phyloP scores from a whole-genome alignment of 2,329 filamentous ascomycete species.

The Catunica adiposa region DNA sequence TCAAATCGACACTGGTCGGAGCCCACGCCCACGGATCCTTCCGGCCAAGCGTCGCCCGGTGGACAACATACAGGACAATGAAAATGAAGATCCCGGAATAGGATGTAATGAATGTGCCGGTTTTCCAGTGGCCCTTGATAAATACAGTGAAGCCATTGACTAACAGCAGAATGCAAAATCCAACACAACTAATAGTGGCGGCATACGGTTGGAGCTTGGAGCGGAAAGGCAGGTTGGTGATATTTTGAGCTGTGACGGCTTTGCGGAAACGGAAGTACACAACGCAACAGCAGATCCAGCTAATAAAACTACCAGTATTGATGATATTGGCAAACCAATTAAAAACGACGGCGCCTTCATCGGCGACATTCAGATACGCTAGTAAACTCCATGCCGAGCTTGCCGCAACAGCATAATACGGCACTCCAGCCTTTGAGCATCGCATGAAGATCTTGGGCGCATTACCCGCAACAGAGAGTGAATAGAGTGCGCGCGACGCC shows the following conservation, averaged over 20 bases:
- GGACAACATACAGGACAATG: conserved; percentile 28
- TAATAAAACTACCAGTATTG: conserved; percentile 34
- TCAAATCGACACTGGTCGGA: conserved; percentile 21
- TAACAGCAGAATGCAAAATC: conserved; percentile 35
- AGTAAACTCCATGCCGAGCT: conserved; percentile 43
- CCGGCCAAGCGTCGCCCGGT: conserved; percentile 24
- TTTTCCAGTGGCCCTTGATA: conserved; percentile 39
- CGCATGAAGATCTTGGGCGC: conserved; percentile 24
- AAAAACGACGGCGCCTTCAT: conserved; percentile 41
- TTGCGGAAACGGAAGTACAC: conserved; percentile 43
- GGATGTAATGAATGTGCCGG: conserved; percentile 40
- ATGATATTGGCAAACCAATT: conserved; percentile 42
- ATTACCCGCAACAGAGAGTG: conserved; percentile 26
- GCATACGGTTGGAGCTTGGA: conserved; percentile 41
- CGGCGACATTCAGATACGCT: conserved; percentile 43
- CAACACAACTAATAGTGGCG: conserved; percentile 34
- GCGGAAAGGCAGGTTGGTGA: conserved; percentile 32
- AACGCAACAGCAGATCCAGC: conserved; percentile 36
- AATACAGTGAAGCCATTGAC: conserved; percentile 52
- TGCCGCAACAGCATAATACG: conserved; percentile 26
- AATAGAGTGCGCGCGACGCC: conserved; percentile 31
- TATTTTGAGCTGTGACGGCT: conserved; percentile 27
- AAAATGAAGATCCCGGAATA: conserved; percentile 53
- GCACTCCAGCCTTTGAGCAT: conserved; percentile 22
- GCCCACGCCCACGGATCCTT: background rate